Evolutionary conservation across 495 filamentous ascomycete genomes (phyloP).

Genomic region (Rhizodiscina lignyota): DNA sequence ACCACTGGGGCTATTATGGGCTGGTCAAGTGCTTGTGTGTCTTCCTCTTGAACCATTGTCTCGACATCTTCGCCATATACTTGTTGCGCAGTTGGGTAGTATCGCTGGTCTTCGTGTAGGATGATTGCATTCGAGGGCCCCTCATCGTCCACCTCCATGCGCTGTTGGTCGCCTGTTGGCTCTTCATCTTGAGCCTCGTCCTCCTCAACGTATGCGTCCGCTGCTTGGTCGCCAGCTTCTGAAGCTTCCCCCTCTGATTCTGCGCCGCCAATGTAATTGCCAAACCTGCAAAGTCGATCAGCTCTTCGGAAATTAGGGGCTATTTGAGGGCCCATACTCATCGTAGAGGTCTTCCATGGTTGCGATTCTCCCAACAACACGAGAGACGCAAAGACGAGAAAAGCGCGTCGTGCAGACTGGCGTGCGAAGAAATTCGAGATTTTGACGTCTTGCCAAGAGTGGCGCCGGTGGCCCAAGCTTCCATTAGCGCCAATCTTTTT

Average conservation of each 20-base stretch:
- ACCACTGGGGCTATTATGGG: constrained; percentile 88
- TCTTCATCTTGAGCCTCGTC: constrained; percentile 51
- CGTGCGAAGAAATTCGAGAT: too few relatives aligned
- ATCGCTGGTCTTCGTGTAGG: constrained; percentile 97
- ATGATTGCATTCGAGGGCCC: constrained; percentile 95
- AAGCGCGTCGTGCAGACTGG: too few relatives aligned
- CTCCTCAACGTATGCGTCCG: constrained; percentile 65
- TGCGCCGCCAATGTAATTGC: constrained; percentile 88
- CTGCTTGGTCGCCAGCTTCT: constrained; percentile 49
- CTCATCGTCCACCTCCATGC: constrained; percentile 89
- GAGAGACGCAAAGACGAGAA: too few relatives aligned
- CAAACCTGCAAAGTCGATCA: constrained; percentile 58
- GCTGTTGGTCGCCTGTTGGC: constrained; percentile 52
- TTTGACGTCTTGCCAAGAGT: too few relatives aligned
- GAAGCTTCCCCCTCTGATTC: constrained; percentile 71
- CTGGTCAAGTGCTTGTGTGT: constrained; percentile 79
- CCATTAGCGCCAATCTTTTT: too few relatives aligned
- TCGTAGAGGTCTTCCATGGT: constrained; percentile 28
- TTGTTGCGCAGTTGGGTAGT: constrained; percentile 91
- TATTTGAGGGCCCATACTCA: constrained; percentile 14
- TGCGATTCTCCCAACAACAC: not conserved
- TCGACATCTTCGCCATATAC: constrained; percentile 90
- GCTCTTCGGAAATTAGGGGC: not conserved
- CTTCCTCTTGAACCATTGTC: constrained; percentile 91
- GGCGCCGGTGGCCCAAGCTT: too few relatives aligned